Percentiles rank a stretch among this genome's conserved stretches.
These are phyloP conservation scores for Microdochium bolleyi DNA, from an alignment of 2,329 filamentous ascomycete genomes.

Conservation along the genomic window DNA sequence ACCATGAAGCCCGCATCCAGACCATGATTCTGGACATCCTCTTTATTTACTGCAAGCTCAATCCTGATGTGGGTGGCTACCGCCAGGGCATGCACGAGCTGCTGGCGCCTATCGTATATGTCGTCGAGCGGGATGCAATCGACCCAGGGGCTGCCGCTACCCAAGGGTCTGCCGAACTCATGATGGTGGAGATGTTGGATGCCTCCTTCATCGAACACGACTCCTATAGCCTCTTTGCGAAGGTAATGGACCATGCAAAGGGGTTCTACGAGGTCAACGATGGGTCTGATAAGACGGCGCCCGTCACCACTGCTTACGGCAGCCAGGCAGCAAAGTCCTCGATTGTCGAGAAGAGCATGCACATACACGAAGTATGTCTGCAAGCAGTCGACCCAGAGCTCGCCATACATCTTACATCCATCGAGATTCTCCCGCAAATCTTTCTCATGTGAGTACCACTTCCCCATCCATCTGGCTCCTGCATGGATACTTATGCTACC, in stretches of 20 bases:
- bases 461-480: background rate
- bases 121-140: constrained; percentile 74
- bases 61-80: constrained; percentile 79
- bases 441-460: constrained; percentile 70
- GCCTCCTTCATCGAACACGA: constrained; percentile 78
- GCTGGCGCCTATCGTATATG: constrained; percentile 80
- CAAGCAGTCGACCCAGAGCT: constrained; percentile 76
- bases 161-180: constrained; percentile 31
- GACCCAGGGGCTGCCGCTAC: constrained; percentile 32
- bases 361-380: constrained; percentile 78
- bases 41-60: constrained; percentile 91
- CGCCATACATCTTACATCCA: constrained; percentile 67
- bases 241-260: constrained; percentile 81
- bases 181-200: constrained; percentile 63
- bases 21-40: constrained; percentile 78
- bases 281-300: constrained; percentile 17
- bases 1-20: constrained; percentile 73
- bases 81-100: constrained; percentile 99
- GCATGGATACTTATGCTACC: constrained; percentile 2
- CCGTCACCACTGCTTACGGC: constrained; percentile 17
- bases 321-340: constrained; percentile 41
- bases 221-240: constrained; percentile 75
- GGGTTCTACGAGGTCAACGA: constrained; percentile 73
- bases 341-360: constrained; percentile 78
- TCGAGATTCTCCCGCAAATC: constrained; percentile 92